Conservation (phyloP, 768 basidiomycete species). For the Xerocomus potaroensis region DNA sequence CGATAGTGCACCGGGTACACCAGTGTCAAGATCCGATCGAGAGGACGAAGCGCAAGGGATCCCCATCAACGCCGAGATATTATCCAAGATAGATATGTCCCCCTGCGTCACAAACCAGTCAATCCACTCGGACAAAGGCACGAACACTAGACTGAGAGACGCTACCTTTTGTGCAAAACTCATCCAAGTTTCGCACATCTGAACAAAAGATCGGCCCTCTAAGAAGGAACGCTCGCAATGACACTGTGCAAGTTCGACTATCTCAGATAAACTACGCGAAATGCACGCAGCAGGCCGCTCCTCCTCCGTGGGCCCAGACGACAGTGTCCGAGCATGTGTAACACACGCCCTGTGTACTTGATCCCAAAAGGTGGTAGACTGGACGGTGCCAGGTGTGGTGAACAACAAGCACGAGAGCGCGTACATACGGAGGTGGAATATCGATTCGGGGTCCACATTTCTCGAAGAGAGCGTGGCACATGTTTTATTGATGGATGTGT, state of each 20-base stretch:
- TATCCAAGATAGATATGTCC: constrained; percentile 44
- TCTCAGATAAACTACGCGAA: constrained; percentile 39
- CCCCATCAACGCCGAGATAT: constrained; percentile 42
- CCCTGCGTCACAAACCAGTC: constrained; percentile 31
- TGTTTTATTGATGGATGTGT: constrained; percentile 44
- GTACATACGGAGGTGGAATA: constrained; percentile 40
- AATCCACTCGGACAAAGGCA: background rate
- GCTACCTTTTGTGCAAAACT: constrained; percentile 57
- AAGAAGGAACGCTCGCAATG: constrained; percentile 38
- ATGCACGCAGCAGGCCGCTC: constrained; percentile 32
- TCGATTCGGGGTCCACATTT: constrained; percentile 13
- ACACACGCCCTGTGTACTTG: constrained; percentile 52
- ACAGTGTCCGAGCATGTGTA: constrained; percentile 24
- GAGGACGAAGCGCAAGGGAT: constrained; percentile 3
- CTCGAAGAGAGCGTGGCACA: constrained; percentile 30
- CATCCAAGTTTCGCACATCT: constrained; percentile 72
- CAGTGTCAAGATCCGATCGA: background rate
- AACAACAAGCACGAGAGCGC: constrained; percentile 45
- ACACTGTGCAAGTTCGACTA: constrained; percentile 41
- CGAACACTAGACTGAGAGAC: background rate
- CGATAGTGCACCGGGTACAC: background rate
- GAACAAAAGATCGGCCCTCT: constrained; percentile 49
- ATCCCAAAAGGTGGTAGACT: constrained; percentile 64
- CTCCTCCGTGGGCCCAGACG: constrained; percentile 13
- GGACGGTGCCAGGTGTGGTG: constrained; percentile 44